Conservation (phyloP, 2,329 filamentous ascomycete species). For the Colletotrichum sp. region DNA sequence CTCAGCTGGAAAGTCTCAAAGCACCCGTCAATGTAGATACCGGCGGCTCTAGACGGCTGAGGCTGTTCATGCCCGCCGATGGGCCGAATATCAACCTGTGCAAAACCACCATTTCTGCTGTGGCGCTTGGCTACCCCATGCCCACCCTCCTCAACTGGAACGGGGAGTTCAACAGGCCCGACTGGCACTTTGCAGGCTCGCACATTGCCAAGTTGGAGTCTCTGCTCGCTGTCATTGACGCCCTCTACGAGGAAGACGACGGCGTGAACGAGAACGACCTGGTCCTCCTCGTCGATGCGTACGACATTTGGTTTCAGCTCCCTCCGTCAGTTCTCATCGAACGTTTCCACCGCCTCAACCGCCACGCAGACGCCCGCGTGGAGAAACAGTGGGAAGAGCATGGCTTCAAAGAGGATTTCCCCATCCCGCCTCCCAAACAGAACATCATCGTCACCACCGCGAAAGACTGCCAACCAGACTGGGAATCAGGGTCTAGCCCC, state of each 20-base stretch:
- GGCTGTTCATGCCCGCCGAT: constrained; percentile 44
- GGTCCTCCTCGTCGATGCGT: constrained; percentile 40
- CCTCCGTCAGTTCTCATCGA: constrained; percentile 40
- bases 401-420: constrained; percentile 25
- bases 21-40: background rate
- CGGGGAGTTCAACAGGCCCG: constrained; percentile 39
- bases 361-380: constrained; percentile 34
- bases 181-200: constrained; percentile 42
- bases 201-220: constrained; percentile 43
- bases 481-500: constrained; percentile 37
- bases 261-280: constrained; percentile 34
- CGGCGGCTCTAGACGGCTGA: constrained; percentile 29
- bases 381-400: constrained; percentile 27
- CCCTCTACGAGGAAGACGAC: constrained; percentile 26
- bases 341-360: constrained; percentile 39
- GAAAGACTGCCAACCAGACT: constrained; percentile 39
- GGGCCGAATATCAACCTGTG: constrained; percentile 40
- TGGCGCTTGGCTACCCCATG: constrained; percentile 41
- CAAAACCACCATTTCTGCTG: constrained; percentile 42
- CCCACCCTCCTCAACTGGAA: constrained; percentile 42
- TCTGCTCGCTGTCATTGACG: constrained; percentile 33
- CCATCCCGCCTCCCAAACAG: constrained; percentile 34
- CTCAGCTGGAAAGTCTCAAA: background rate
- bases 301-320: constrained; percentile 45
- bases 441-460: constrained; percentile 36